Evolutionary conservation across 352 stramenopile genomes (phyloP), one percentile per base, ranked within the genome.

Genomic region (Stephanocyclus meneghinianus): DNA sequence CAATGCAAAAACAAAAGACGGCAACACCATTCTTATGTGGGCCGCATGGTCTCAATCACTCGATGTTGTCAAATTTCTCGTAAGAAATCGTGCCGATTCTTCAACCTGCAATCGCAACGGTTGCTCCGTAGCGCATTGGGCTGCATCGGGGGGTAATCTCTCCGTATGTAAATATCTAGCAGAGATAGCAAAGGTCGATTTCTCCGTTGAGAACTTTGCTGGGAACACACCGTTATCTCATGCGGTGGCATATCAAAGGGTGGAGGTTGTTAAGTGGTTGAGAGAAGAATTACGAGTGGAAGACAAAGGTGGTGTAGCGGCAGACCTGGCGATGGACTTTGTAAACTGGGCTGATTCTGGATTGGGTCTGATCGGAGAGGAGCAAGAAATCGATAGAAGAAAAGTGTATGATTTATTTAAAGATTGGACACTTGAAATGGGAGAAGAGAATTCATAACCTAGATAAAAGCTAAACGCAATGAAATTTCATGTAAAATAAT

Each of bases 11-110:
- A 92, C 87, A 15, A 86, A 86, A 67, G 87, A 92, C 84, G 85
- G 87, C 2, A 92, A 92, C 76, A 87, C 85, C 7, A 70, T 87
- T 2, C 74, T 92, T 21, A 92, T 92, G 87, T 92, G 87, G 87
- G 77, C 74, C 35, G 71, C 80, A 16, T 92, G 87, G 87, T 90
- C 85, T 42, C 76, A 79, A 30, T 90, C 78, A n/a, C 62, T 90
- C 21, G 85, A 90, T 56, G 78, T 85, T 30, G 85, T 91, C 1
- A 91, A 91, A 72, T 53, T 92, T 10, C 63, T 92, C 32, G 64
- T 91, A n/a, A 48, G 79, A n/a, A 75, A 84, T 80, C 59, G 87
- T 51, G 85, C 87, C 1, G 77, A 91, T 76, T 35, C 60, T 30
- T 57, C 50, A 35, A 61, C 81, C 44, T 8, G 13, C 10, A 92